Evolutionary conservation across 2,329 filamentous ascomycete genomes (phyloP).

Genomic region (Exophiala dermatitidis): DNA sequence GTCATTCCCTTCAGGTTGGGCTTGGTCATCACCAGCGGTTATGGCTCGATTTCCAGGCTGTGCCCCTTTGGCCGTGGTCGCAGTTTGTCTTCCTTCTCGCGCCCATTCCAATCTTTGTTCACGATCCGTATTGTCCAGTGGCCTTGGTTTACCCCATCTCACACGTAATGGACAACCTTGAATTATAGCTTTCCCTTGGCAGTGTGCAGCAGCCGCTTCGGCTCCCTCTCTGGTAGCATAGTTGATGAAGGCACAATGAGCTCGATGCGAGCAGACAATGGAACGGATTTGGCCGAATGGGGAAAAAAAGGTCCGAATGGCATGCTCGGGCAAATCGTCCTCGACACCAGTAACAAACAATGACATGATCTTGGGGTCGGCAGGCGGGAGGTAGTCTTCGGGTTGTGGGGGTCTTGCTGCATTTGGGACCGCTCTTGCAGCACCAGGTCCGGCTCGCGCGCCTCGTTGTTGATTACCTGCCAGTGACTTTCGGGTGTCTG

Average conservation of each 20-base stretch:
- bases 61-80: slow-evolving; percentile 42
- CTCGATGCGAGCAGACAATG: slow-evolving; percentile 90
- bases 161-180: slow-evolving; percentile 84
- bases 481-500: slow-evolving; percentile 42
- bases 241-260: slow-evolving; percentile 95
- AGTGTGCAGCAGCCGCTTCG: slow-evolving; percentile 75
- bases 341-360: slow-evolving; percentile 93
- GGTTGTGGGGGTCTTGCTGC: slow-evolving; percentile 70
- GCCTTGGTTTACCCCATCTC: slow-evolving; percentile 87
- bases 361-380: slow-evolving; percentile 79
- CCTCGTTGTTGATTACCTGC: slow-evolving; percentile 36
- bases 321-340: slow-evolving; percentile 89
- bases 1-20: slow-evolving; percentile 39
- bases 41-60: slow-evolving; percentile 26
- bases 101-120: slow-evolving; percentile 77
- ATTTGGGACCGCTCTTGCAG: slow-evolving; percentile 58
- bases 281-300: slow-evolving; percentile 85
- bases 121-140: slow-evolving; percentile 82
- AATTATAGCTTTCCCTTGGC: slow-evolving; percentile 81
- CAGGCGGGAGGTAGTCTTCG: slow-evolving; percentile 77
- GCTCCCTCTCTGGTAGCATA: slow-evolving; percentile 78
- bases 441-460: slow-evolving; percentile 42
- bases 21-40: slow-evolving; percentile 29
- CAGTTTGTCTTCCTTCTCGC: slow-evolving; percentile 62
- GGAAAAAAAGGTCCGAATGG: slow-evolving; percentile 83